Conservation (phyloP, 2,329 filamentous ascomycete species). For the Verticillium nonalfalfae region DNA sequence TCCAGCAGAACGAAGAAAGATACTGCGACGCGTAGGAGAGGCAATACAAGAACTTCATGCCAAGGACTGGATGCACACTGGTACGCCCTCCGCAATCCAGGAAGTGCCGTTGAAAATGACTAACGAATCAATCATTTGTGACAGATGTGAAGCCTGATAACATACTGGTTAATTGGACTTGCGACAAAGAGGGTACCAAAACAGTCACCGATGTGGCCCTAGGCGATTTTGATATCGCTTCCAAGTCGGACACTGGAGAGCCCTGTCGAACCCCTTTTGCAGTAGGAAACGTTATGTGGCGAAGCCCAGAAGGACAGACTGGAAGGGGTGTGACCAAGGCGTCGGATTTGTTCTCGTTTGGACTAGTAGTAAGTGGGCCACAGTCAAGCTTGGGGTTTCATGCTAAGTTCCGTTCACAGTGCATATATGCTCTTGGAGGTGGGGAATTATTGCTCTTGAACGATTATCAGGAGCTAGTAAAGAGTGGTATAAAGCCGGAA, state of each 20-base stretch:
- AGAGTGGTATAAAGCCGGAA: not conserved
- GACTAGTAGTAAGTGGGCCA: conserved; percentile 26
- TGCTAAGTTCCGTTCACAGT: conserved; percentile 20
- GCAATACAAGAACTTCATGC: conserved; percentile 26
- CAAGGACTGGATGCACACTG: conserved; percentile 26
- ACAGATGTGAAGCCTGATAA: conserved; percentile 33
- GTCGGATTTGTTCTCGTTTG: conserved; percentile 30
- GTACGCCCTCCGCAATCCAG: conserved; percentile 15
- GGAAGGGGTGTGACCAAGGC: conserved; percentile 23
- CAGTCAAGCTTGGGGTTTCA: conserved; percentile 5
- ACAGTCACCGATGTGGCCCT: conserved; percentile 20
- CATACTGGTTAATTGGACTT: conserved; percentile 27
- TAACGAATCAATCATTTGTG: conserved; percentile 14
- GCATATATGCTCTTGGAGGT: conserved; percentile 22
- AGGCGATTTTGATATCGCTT: conserved; percentile 28
- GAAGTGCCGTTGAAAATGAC: conserved; percentile 10
- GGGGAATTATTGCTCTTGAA: not conserved
- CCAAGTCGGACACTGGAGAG: conserved; percentile 20
- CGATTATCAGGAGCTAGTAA: not conserved
- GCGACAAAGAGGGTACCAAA: conserved; percentile 21
- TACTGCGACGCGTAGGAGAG: conserved; percentile 23
- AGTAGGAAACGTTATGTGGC: conserved; percentile 32
- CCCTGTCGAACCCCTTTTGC: conserved; percentile 17
- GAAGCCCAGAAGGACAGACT: conserved; percentile 29
- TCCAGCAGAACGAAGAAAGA: conserved; percentile 20